phyloP scores from a whole-genome alignment of 192 early-diverging fungal species.

The Coemansia sp. region DNA sequence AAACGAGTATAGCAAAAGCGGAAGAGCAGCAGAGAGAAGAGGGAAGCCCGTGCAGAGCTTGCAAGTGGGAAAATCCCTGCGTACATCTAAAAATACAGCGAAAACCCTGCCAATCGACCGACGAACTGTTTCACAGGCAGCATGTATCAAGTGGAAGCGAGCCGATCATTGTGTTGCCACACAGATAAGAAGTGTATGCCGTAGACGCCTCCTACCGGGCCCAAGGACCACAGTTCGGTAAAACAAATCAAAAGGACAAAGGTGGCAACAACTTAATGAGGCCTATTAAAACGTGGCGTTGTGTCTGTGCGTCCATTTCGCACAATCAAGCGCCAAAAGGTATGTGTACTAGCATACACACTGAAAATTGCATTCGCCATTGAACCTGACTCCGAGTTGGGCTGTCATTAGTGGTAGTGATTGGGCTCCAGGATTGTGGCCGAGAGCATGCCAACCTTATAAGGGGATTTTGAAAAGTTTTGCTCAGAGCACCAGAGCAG shows the following conservation, averaged over 20 bases:
- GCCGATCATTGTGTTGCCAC: not conserved
- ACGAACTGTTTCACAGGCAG: not conserved
- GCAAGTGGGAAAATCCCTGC: not conserved
- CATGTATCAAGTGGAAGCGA: not conserved
- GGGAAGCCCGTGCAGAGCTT: not conserved
- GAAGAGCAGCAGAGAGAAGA: not conserved
- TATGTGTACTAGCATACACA: not conserved
- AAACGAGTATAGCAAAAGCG: not conserved
- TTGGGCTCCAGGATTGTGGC: not conserved
- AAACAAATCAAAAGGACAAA: not conserved
- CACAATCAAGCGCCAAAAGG: not conserved
- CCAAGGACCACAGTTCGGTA: not conserved
- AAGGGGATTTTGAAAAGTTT: not conserved
- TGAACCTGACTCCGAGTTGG: not conserved
- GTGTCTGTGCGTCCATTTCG: not conserved
- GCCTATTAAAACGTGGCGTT: not conserved
- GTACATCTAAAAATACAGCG: not conserved
- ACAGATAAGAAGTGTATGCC: not conserved
- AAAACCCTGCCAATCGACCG: not conserved
- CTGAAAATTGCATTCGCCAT: not conserved
- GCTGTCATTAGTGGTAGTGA: not conserved
- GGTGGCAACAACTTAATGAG: not conserved
- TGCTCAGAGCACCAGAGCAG: not conserved
- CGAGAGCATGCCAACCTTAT: not conserved
- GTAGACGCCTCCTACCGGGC: not conserved